These are phyloP conservation scores for Cystofilobasidium capitatum DNA, from an alignment of 768 basidiomycete species.

Conservation along the genomic window DNA sequence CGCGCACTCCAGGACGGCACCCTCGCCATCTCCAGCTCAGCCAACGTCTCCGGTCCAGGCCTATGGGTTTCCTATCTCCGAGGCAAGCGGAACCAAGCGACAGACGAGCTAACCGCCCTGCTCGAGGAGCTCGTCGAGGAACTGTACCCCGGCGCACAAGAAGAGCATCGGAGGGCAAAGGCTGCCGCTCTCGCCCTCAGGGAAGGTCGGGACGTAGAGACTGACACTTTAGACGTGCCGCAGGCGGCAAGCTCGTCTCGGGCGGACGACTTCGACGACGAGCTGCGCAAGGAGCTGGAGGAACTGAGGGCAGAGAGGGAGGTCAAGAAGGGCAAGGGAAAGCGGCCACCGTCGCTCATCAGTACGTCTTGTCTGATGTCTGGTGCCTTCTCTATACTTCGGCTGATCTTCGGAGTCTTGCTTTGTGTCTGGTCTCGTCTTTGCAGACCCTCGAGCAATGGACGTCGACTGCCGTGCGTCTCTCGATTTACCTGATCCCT, in stretches of 20 bases:
- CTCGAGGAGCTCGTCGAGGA: conserved; percentile 69
- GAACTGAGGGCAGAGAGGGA: conserved; percentile 57
- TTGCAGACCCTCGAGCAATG: background rate
- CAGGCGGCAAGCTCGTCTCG: conserved; percentile 40
- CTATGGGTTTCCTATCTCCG: conserved; percentile 78
- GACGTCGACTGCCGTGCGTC: conserved; percentile 21
- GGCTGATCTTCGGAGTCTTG: background rate
- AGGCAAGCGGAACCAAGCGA: conserved; percentile 68
- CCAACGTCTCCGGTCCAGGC: conserved; percentile 52
- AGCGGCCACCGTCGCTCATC: background rate
- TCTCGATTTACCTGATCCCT: background rate
- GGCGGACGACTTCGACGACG: conserved; percentile 54
- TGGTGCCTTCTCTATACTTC: background rate
- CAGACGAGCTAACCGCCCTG: conserved; percentile 66
- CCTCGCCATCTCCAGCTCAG: background rate
- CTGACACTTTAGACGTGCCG: conserved; percentile 34
- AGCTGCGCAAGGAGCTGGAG: conserved; percentile 61
- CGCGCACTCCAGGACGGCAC: conserved; percentile 21
- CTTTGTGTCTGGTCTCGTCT: background rate
- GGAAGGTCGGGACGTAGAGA: conserved; percentile 5
- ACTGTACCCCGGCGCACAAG: conserved; percentile 53
- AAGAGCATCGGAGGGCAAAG: conserved; percentile 8
- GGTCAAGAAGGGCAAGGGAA: conserved; percentile 39
- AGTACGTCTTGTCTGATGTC: background rate
- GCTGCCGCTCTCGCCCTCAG: background rate